These are phyloP conservation scores for Eutrema heterophyllum DNA, from an alignment of 345 rosid genomes.

Conservation along the genomic window DNA sequence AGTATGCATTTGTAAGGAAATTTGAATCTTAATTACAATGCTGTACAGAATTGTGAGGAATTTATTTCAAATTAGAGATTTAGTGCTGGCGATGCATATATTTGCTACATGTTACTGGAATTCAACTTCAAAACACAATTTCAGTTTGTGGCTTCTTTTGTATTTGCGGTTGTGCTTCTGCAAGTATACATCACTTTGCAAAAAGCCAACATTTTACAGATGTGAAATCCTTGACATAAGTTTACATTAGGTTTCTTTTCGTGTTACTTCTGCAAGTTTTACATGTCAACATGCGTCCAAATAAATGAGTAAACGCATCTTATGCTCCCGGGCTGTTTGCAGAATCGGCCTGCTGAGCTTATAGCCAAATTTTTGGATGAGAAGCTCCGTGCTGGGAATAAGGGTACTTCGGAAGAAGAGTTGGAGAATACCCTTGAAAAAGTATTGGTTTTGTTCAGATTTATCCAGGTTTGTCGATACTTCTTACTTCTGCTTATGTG, in stretches of 20 bases:
- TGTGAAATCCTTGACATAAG: neutral
- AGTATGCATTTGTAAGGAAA: neutral
- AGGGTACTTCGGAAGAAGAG: conserved; percentile 96
- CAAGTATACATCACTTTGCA: neutral
- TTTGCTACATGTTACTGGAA: neutral
- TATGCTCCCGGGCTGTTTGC: conserved; percentile 22
- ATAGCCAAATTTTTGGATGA: conserved; percentile 94
- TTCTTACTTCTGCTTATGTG: neutral
- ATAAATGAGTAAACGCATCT: neutral
- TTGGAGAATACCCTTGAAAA: conserved; percentile 86
- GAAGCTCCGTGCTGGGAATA: conserved; percentile 94
- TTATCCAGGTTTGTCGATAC: conserved; percentile 59
- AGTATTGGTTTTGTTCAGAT: conserved; percentile 85
- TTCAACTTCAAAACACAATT: neutral
- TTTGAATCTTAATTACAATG: neutral
- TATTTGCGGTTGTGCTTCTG: neutral
- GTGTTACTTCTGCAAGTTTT: neutral
- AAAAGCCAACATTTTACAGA: neutral
- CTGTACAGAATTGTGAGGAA: neutral
- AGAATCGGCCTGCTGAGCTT: conserved; percentile 95
- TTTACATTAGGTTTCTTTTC: neutral
- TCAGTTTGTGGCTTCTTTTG: neutral
- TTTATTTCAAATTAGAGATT: neutral
- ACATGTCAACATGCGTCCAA: neutral
- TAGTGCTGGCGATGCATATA: neutral